These are phyloP conservation scores for Clausena lansium DNA, from an alignment of 345 rosid species.

Conservation along the genomic window DNA sequence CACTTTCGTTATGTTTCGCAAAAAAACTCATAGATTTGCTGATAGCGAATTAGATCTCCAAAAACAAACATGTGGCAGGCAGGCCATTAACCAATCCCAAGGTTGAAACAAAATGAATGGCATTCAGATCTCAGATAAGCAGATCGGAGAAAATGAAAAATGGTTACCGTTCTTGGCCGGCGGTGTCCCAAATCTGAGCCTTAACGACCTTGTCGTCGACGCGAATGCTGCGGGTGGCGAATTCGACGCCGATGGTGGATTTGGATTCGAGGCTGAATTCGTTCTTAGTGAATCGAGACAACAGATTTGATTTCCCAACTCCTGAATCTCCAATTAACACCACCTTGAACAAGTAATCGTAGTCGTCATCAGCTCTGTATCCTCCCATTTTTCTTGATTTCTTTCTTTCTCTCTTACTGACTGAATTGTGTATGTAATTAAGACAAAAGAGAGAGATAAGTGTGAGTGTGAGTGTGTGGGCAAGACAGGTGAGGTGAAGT, in stretches of 20 bases:
- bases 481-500: no score
- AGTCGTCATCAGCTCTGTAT: conserved; percentile 40
- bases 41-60: not conserved
- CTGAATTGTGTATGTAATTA: no score
- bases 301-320: conserved; percentile 39
- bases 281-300: conserved; percentile 35
- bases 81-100: not conserved
- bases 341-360: conserved; percentile 41
- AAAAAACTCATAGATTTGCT: not conserved
- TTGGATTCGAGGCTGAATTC: conserved; percentile 45
- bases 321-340: conserved; percentile 42
- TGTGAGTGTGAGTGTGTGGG: no score
- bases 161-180: conserved; percentile 35
- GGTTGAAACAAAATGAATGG: no score
- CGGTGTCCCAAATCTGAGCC: conserved; percentile 50
- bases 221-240: conserved; percentile 41
- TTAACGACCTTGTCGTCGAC: conserved; percentile 42
- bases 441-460: no score
- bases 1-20: not conserved
- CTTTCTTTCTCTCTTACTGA: not conserved
- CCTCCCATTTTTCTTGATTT: conserved; percentile 17
- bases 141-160: not conserved
- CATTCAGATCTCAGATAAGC: not conserved
- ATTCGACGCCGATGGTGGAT: conserved; percentile 44
- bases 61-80: not conserved